These are phyloP conservation scores for Phytophthora pisi DNA, from an alignment of 352 stramenopile species.

Conservation along the genomic window DNA sequence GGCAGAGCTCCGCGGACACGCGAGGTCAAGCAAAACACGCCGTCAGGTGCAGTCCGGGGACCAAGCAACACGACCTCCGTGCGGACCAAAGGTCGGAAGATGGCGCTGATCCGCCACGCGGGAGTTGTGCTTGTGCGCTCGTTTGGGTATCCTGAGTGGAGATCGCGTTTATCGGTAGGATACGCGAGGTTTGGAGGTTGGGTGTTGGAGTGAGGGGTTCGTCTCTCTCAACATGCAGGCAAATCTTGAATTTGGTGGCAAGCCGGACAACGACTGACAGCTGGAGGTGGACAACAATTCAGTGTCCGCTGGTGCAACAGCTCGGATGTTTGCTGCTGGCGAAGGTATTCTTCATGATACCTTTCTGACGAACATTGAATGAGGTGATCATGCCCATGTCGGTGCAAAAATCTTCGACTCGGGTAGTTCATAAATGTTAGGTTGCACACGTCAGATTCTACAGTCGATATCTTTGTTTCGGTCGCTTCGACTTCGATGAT, in stretches of 20 bases:
- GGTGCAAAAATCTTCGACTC: no score
- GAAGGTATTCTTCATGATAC: no score
- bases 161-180: background rate
- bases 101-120: background rate
- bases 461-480: no score
- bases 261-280: background rate
- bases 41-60: background rate
- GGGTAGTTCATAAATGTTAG: no score
- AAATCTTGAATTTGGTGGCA: constrained; percentile 1
- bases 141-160: background rate
- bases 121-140: background rate
- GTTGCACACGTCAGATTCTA: no score
- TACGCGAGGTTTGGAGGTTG: background rate
- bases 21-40: background rate
- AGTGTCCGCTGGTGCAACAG: background rate
- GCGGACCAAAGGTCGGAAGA: background rate
- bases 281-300: background rate
- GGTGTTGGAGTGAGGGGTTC: background rate
- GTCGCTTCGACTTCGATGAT: no score
- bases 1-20: background rate
- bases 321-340: no score
- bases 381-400: no score
- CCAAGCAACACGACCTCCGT: background rate
- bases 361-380: background rate
- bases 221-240: background rate